Evolutionary conservation across 1,284 basidiomycete species (phyloP), one percentile per base, ranked within the genome.

Genomic region (Boletus sp.): DNA sequence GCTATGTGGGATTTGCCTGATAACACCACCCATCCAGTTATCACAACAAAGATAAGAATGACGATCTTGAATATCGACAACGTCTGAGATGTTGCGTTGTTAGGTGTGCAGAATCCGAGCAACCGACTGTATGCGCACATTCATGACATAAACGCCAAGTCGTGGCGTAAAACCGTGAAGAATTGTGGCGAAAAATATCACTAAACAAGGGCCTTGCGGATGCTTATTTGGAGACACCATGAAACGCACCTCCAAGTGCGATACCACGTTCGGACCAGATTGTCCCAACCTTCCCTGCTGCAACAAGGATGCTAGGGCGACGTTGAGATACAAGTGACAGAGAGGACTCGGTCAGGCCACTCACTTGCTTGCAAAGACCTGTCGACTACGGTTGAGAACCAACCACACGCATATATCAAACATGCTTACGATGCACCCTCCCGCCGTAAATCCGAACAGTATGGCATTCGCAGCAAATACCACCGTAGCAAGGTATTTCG

Each of bases 241-340:
- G 1, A 44, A 33, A 66, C 74, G 3, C 52, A 83, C 82, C 83
- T 74, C 74, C 86, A 6, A 86, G 67, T 4, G 82, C 86, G 52
- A 88, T 87, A 0, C 83, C 84, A 55, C 85, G 81, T 13, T 80
- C 78, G 1, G 72, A 73, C 86, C 86, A 88, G 14, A 75, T 74
- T 23, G 71, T 75, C 0, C 78, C 76, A 1, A 66, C 66, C 25
- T 77, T 70, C 5, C 78, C 81, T 4, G 79, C 83, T 5, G 78
- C 74, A 48, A 82, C 68, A n/a, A 83, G 76, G 47, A 83, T 84
- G 61, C 84, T 86, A 49, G 0, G 11, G 40, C 4, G n/a, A 16
- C 3, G 9, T 64, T 47, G 48, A 19, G n/a, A 40, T 3, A 17
- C 6, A 10, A 6, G 10, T 13, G 8, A 11, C 28, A 1, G 1